phyloP scores from a whole-genome alignment of 1,139 yeast species.

The Yarrowia galli region DNA sequence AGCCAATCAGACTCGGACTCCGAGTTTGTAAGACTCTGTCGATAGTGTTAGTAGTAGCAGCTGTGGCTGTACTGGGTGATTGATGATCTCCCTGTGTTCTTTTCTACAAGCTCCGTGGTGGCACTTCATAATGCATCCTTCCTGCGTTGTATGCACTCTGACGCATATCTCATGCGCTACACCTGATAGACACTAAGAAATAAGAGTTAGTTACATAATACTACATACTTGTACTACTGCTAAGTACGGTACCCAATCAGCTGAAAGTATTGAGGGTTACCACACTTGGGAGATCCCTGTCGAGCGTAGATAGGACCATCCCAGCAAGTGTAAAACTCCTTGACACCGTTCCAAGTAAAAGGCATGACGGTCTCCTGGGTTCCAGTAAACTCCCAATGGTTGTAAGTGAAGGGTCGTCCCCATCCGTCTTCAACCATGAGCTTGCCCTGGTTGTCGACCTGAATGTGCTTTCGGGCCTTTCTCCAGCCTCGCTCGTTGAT shows the following conservation, averaged over 20 bases:
- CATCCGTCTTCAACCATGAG: slow-evolving; percentile 15
- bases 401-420: slow-evolving; percentile 28
- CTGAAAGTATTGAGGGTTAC: slow-evolving; percentile 25
- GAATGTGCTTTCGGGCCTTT: slow-evolving; percentile 22
- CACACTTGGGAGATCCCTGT: slow-evolving; percentile 24
- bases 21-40: slow-evolving; percentile 71
- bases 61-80: neutral
- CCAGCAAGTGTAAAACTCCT: slow-evolving; percentile 14
- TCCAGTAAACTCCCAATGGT: slow-evolving; percentile 22
- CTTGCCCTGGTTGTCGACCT: slow-evolving; percentile 13
- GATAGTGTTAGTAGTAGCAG: slow-evolving; percentile 1
- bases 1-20: slow-evolving; percentile 88
- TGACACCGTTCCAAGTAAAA: slow-evolving; percentile 18
- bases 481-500: slow-evolving; percentile 29
- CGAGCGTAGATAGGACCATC: slow-evolving; percentile 1
- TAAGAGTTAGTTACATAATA: slow-evolving; percentile 4
- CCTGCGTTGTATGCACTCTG: no score
- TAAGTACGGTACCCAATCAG: slow-evolving; percentile 20
- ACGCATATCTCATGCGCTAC: neutral
- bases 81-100: neutral
- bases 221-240: no score
- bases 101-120: slow-evolving; percentile 8
- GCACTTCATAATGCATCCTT: neutral
- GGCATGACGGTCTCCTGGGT: slow-evolving; percentile 25
- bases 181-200: neutral